Evolutionary conservation across 1,284 basidiomycete genomes (phyloP).

Genomic region (Heterobasidion annosum): DNA sequence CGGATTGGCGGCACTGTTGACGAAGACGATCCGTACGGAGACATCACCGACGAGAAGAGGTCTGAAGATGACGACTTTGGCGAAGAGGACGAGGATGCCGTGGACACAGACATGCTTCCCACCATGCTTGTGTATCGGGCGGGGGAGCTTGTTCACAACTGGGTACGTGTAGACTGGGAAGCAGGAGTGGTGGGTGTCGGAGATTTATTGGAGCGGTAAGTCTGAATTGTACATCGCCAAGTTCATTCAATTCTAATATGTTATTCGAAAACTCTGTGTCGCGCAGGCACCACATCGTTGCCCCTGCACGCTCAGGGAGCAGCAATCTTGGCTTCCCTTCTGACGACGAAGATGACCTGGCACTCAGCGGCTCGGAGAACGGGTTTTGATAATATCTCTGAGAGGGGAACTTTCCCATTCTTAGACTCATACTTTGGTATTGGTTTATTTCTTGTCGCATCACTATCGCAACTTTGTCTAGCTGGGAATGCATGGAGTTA

Average conservation of each 20-base stretch:
- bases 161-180: constrained; percentile 84
- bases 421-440: no score
- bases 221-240: no score
- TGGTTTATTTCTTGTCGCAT: no score
- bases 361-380: constrained; percentile 4
- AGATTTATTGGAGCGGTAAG: constrained; percentile 56
- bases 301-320: constrained; percentile 9
- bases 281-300: constrained; percentile 20
- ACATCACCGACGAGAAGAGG: constrained; percentile 19
- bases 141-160: constrained; percentile 75
- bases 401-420: no score
- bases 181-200: constrained; percentile 57
- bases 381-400: neutral
- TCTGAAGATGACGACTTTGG: constrained; percentile 26
- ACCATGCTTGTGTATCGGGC: constrained; percentile 76
- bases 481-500: no score
- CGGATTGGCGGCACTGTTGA: constrained; percentile 20
- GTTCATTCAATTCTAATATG: neutral
- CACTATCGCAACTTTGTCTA: no score
- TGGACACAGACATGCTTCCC: constrained; percentile 76
- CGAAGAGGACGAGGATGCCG: constrained; percentile 42
- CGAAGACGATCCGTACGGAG: constrained; percentile 37
- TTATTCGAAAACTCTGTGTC: neutral
- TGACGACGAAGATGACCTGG: constrained; percentile 25
- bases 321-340: constrained; percentile 21